phyloP scores from a whole-genome alignment of 169 alveolate genomes.

The Plasmodium relictum region DNA sequence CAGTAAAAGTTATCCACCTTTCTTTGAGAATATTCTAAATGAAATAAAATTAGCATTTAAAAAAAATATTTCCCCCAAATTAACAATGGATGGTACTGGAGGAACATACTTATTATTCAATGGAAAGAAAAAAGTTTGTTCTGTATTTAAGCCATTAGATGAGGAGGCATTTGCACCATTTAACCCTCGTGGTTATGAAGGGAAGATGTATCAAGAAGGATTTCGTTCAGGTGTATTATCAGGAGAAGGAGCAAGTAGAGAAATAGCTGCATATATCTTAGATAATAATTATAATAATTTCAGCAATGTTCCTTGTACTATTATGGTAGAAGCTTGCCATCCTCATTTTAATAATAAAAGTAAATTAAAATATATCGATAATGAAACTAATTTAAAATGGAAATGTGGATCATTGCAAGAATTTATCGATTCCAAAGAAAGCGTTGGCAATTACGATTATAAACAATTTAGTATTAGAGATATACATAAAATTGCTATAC shows the following conservation, averaged over 20 bases:
- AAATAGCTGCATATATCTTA: constrained; percentile 97
- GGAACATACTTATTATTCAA: constrained; percentile 96
- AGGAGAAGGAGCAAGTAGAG: constrained; percentile 99
- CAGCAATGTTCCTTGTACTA: constrained; percentile 97
- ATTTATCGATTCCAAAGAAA: constrained; percentile 92
- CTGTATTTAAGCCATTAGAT: constrained; percentile 98
- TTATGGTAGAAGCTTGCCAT: constrained; percentile 97
- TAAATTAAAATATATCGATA: constrained; percentile 73
- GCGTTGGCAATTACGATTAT: constrained; percentile 95
- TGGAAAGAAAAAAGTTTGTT: constrained; percentile 91
- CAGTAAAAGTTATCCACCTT: constrained; percentile 79
- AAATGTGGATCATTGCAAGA: constrained; percentile 93
- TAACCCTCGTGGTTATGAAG: constrained; percentile 97
- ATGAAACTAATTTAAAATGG: constrained; percentile 85
- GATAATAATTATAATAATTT: constrained; percentile 91
- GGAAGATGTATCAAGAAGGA: constrained; percentile 95
- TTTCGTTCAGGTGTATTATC: constrained; percentile 95
- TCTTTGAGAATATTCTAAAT: constrained; percentile 82
- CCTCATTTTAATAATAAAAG: constrained; percentile 92
- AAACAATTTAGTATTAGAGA: constrained; percentile 95
- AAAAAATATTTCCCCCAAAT: constrained; percentile 95
- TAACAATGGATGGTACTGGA: constrained; percentile 98
- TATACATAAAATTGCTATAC: constrained; percentile 96
- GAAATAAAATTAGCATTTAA: constrained; percentile 93
- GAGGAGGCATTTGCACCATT: constrained; percentile 99